These are phyloP conservation scores for Trichoderma aggressivum DNA, from an alignment of 2,329 filamentous ascomycete species.

Conservation along the genomic window DNA sequence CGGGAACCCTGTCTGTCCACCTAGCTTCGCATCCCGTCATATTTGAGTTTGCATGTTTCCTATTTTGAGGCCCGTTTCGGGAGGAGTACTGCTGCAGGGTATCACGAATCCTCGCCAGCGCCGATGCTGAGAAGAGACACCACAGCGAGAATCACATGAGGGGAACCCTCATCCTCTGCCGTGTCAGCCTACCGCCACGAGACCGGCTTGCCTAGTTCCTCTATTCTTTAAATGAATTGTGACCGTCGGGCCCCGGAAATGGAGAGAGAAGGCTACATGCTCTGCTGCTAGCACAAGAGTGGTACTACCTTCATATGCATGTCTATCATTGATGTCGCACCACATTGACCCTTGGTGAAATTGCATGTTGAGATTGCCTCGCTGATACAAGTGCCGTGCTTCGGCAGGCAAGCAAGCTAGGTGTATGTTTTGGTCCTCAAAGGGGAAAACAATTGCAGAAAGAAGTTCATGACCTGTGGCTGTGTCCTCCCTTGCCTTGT, in stretches of 20 bases:
- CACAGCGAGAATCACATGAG: constrained; percentile 9
- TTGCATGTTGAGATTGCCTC: background rate
- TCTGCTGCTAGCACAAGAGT: background rate
- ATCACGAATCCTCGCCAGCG: background rate
- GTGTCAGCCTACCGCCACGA: constrained; percentile 6
- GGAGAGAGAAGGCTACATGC: background rate
- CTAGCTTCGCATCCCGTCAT: background rate
- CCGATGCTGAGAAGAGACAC: background rate
- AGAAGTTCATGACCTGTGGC: constrained; percentile 8
- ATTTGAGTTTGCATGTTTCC: constrained; percentile 4
- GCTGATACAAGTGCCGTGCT: background rate
- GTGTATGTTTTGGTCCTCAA: background rate
- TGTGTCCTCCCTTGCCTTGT: background rate
- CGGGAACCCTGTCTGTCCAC: constrained; percentile 8
- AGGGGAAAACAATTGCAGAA: background rate
- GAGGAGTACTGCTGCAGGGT: background rate
- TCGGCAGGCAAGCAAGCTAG: background rate
- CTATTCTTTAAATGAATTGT: background rate
- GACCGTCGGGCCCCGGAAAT: background rate
- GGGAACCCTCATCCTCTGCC: background rate
- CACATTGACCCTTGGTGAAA: constrained; percentile 1
- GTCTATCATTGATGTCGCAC: constrained; percentile 11
- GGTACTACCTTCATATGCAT: background rate
- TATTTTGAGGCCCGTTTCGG: background rate
- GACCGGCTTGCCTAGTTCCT: background rate